Conservation (phyloP, 176 grass and related monocot genomes). For the Metroxylon sagu region DNA sequence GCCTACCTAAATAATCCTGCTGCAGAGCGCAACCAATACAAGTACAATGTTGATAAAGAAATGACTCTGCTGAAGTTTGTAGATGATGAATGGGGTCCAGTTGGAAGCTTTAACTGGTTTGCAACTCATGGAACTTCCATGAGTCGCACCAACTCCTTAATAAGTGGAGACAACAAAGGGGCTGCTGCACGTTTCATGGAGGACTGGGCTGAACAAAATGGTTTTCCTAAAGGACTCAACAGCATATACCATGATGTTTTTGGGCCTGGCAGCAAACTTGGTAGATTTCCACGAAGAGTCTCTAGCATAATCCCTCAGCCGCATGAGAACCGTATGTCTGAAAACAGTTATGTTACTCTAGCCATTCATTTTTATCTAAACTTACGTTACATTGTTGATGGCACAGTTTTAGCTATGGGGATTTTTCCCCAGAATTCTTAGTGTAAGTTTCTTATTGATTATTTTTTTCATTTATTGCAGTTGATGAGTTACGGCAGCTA, state of each 20-base stretch:
- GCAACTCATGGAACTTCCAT: slow-evolving; percentile 97
- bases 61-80: slow-evolving; percentile 96
- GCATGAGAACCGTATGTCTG: slow-evolving; percentile 56
- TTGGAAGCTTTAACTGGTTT: slow-evolving; percentile 98
- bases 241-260: slow-evolving; percentile 20
- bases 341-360: background rate
- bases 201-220: slow-evolving; percentile 73
- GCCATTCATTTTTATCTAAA: slow-evolving; percentile 4
- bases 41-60: slow-evolving; percentile 77
- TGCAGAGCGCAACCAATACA: slow-evolving; percentile 54
- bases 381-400: no score
- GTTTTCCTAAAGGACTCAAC: slow-evolving; percentile 30
- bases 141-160: slow-evolving; percentile 89
- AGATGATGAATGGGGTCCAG: slow-evolving; percentile 55
- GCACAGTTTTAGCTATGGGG: no score
- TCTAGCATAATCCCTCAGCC: slow-evolving; percentile 81
- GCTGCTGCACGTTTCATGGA: slow-evolving; percentile 96
- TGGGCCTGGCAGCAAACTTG: slow-evolving; percentile 19
- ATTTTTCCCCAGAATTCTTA: no score
- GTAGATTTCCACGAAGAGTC: slow-evolving; percentile 50
- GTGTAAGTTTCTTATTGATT: slow-evolving; percentile 9
- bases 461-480: slow-evolving; percentile 31
- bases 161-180: slow-evolving; percentile 98
- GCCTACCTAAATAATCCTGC: slow-evolving; percentile 88
- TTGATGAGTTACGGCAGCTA: slow-evolving; percentile 53